Evolutionary conservation across 768 basidiomycete genomes (phyloP), one percentile per base, ranked within the genome.

Genomic region (Lactarius psammicola): DNA sequence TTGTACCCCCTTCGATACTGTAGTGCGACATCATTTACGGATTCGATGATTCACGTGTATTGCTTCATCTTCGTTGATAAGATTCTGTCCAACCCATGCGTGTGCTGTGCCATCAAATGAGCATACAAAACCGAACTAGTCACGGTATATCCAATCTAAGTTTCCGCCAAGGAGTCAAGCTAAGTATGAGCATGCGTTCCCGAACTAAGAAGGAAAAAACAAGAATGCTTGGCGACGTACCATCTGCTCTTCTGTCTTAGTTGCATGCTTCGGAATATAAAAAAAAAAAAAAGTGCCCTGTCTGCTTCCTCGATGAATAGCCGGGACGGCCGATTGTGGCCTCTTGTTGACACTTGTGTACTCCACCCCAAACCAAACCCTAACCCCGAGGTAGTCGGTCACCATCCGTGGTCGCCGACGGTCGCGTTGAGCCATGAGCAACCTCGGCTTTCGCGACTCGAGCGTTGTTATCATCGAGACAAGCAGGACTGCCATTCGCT

Each of bases 391-490:
- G 20, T 54, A 18, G 34, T 56, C 44, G 23, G 34, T 38, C 18
- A 51, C 59, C 30, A 34, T 11, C 10, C 56, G 34, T 17, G 23
- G 23, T n/a, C 40, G 54, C 7, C 18, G 55, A n/a, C 28, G 13
- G 36, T 59, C 49, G 53, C 49, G 57, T 64, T 54, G 53, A 64
- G 51, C 65, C 40, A 70, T 71, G 72, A 78, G 74, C 65, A 72
- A 54, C 73, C 85, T 86, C 82, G 85, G 86, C 44, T 88, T 93
- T 75, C 90, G 92, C 74, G 92, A 95, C 76, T 84, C 90, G 57
- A 87, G 84, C 59, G 82, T 94, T 53, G 82, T 94, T 67, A 80
- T 95, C 75, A 84, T 96, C 73, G 94, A 95, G 76, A 88, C 87
- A 15, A 82, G 86, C 60, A 80, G 88, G 59, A 88, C 89, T 4